Evolutionary conservation across 139 green algal species (phyloP).

Genomic region (Closterium sp.): DNA sequence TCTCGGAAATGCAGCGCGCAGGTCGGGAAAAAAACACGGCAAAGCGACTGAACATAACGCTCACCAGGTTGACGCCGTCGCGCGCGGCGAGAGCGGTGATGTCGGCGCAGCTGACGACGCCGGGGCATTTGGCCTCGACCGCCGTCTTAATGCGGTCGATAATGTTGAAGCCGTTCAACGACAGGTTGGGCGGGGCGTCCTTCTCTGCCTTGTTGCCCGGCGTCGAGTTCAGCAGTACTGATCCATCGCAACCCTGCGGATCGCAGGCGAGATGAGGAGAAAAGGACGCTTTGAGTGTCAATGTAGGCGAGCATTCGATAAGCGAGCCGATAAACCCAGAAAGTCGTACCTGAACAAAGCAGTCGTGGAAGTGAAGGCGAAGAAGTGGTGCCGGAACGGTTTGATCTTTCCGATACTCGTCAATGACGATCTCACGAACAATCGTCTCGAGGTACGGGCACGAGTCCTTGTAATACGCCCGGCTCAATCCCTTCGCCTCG

Average conservation of each 20-base stretch:
- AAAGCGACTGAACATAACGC: background rate
- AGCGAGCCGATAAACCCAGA: background rate
- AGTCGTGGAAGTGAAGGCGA: slow-evolving; percentile 19
- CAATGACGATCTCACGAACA: background rate
- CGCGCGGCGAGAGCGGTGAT: background rate
- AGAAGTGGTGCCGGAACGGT: background rate
- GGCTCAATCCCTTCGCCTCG: background rate
- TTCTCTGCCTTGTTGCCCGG: background rate
- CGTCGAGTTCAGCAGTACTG: slow-evolving; percentile 10
- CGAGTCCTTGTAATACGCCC: background rate
- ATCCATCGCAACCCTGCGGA: slow-evolving; percentile 7
- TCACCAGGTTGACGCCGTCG: background rate
- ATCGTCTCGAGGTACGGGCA: slow-evolving; percentile 4
- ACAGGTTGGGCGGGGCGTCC: background rate
- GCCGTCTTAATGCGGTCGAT: slow-evolving; percentile 9
- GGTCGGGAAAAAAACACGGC: background rate
- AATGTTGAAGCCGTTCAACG: slow-evolving; percentile 1
- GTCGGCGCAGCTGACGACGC: slow-evolving; percentile 12
- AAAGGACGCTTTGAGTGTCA: background rate
- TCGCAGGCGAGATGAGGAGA: background rate
- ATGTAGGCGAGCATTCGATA: background rate
- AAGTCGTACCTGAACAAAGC: slow-evolving; percentile 9
- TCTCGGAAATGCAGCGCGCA: background rate
- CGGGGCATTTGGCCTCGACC: background rate
- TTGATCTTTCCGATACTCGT: background rate